phyloP scores from a whole-genome alignment of 148 eudicot species.

The Vaccinium vitisidaea region DNA sequence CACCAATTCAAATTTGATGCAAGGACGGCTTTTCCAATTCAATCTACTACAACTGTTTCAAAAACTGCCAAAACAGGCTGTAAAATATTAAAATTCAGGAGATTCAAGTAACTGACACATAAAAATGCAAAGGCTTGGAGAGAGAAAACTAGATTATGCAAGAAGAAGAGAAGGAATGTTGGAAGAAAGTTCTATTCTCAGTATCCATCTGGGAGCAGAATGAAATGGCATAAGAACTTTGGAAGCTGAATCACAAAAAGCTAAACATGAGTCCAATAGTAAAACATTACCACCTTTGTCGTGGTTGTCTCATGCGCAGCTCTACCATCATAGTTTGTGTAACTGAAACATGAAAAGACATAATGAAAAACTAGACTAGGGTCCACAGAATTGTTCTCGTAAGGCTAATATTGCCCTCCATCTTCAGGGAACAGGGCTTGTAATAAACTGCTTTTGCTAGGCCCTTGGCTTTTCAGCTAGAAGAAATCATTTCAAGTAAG shows the following conservation, averaged over 20 bases:
- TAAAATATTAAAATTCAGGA: not conserved
- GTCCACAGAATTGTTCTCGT: not conserved
- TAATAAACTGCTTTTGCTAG: conserved; percentile 19
- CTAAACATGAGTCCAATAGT: not conserved
- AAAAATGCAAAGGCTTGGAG: not conserved
- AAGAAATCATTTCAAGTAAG: conserved; percentile 27
- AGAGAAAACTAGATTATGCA: not conserved
- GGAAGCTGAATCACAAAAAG: not conserved
- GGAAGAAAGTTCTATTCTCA: not conserved
- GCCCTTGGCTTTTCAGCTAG: conserved; percentile 36
- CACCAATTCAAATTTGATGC: not conserved
- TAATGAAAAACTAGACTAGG: conserved; percentile 19
- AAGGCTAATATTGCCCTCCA: conserved; percentile 19
- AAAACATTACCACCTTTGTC: conserved; percentile 36
- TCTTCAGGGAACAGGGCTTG: conserved; percentile 29
- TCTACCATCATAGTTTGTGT: conserved; percentile 44
- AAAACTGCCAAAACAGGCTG: not conserved
- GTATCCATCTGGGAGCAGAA: not conserved
- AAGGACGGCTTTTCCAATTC: not conserved
- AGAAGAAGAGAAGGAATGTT: not conserved
- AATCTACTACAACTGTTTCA: not conserved
- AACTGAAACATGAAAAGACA: conserved; percentile 37
- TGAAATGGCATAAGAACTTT: not conserved
- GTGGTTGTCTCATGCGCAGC: conserved; percentile 32
- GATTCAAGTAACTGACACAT: not conserved